Percentiles rank a stretch among this genome's conserved stretches.
phyloP scores from a whole-genome alignment of 805 yeast genomes.

The Brettanomyces bruxellensis region DNA sequence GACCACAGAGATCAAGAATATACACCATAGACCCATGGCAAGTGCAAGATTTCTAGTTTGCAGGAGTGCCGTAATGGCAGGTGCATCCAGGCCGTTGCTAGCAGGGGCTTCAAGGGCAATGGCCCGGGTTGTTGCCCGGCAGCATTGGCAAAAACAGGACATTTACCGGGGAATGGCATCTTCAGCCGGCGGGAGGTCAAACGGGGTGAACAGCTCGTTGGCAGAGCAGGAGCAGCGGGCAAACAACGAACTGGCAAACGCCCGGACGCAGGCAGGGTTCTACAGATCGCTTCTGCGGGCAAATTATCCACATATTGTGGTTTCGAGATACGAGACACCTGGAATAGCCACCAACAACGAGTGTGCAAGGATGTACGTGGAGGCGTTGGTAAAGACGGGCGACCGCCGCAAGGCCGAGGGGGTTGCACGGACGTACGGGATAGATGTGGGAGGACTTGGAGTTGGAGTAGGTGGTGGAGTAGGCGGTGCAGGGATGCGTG shows the following conservation, averaged over 20 bases:
- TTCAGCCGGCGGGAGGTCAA: neutral
- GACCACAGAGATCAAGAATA: too few species aligned
- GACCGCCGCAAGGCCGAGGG: conserved; percentile 70
- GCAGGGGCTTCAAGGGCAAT: too few species aligned
- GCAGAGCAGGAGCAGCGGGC: conserved; percentile 80
- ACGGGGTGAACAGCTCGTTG: conserved; percentile 16
- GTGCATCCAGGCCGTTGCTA: too few species aligned
- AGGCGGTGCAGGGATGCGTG: conserved; percentile 1
- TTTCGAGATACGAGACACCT: conserved; percentile 87
- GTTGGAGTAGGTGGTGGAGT: neutral
- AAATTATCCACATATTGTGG: conserved; percentile 92
- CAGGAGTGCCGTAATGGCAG: too few species aligned
- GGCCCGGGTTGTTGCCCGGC: too few species aligned
- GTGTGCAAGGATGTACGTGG: conserved; percentile 69
- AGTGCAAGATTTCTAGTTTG: too few species aligned
- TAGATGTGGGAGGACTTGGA: neutral
- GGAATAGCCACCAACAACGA: conserved; percentile 82
- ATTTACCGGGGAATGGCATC: too few species aligned
- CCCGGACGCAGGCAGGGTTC: conserved; percentile 73
- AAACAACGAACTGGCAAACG: conserved; percentile 59
- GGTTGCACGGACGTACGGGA: conserved; percentile 38
- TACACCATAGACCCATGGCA: too few species aligned
- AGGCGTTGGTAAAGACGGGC: conserved; percentile 74
- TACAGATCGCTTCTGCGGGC: conserved; percentile 65
- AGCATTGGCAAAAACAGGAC: too few species aligned